These are phyloP conservation scores for Pestalotiopsis sp. DNA, from an alignment of 2,329 filamentous ascomycete genomes.

Conservation along the genomic window DNA sequence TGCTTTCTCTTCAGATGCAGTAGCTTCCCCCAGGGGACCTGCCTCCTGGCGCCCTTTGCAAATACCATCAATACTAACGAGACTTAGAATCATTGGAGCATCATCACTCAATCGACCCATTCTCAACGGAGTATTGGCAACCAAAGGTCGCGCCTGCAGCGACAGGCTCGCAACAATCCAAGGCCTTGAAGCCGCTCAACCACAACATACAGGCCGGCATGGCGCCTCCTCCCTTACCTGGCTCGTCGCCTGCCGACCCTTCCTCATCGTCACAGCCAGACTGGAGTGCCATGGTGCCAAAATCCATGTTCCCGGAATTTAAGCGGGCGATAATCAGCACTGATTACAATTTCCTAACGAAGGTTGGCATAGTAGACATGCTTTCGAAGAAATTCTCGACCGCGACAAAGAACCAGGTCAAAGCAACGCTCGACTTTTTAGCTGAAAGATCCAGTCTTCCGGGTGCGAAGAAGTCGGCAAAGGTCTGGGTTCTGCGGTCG, in stretches of 20 bases:
- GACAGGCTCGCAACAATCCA: neutral
- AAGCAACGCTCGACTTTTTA: constrained; percentile 67
- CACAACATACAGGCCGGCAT: constrained; percentile 14
- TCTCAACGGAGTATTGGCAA: constrained; percentile 80
- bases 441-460: constrained; percentile 56
- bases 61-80: neutral
- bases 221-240: constrained; percentile 23
- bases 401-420: constrained; percentile 70
- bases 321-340: constrained; percentile 71
- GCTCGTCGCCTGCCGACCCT: constrained; percentile 2
- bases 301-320: constrained; percentile 65
- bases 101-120: constrained; percentile 74
- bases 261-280: neutral
- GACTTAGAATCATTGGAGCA: constrained; percentile 46
- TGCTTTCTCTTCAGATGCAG: constrained; percentile 16
- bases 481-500: constrained; percentile 47
- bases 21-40: neutral
- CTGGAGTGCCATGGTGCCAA: constrained; percentile 46
- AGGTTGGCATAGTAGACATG: constrained; percentile 73
- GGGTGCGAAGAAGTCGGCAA: constrained; percentile 55
- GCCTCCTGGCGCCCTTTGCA: neutral
- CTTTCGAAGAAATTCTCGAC: constrained; percentile 76
- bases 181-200: constrained; percentile 12
- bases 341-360: constrained; percentile 61
- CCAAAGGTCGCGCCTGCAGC: constrained; percentile 4